Base-by-base conservation (phyloP, 805 yeast genomes). In the Maudiozyma serrabonitensis region DNA sequence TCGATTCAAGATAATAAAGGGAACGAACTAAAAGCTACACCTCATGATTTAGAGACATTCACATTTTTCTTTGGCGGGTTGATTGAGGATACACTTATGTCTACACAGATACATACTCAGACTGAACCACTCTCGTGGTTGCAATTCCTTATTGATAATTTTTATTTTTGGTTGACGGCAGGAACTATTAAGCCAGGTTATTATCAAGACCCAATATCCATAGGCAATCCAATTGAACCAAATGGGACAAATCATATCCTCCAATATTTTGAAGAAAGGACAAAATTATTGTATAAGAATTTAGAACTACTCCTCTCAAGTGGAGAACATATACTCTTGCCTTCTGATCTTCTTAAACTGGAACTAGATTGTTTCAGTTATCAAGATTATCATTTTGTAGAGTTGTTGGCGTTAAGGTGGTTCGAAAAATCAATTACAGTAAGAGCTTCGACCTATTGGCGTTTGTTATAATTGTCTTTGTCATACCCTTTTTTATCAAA, bases 311-410 rank as follows among this genome's bases (percentile, higher is more conserved):
- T 55, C 3, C 41, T 60, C 11, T 37, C 52, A 4, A 53, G 48
- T 21, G 57, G 51, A 21, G 34, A 49, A 4, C 52, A 60, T 1
- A 43, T 37, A 6, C 26, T 62, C 4, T 51, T 60, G 3, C 56
- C 65, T 1, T 43, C 50, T 4, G 54, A 56, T 25, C 51, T 67
- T 23, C 46, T 54, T 6, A 48, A 53, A 9, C 47, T 64, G 50
- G 56, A 59, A 13, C 48, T 67, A 12, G 70, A 67, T 49, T 63
- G 69, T 44, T 67, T 67, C 45, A 64, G 68, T 48, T n/a, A 42
- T 23, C 62, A 60, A 41, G 69, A 67, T 49, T 52, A 56, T 25
- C 44, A 49, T 16, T 62, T 66, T 47, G 43, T 66, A 3, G 46
- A 54, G 34, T 42, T 49, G 31, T 41, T 65, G 16, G 52, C 60